Conservation (phyloP, 1,284 basidiomycete species). For the Sanghuangporus baumii region DNA sequence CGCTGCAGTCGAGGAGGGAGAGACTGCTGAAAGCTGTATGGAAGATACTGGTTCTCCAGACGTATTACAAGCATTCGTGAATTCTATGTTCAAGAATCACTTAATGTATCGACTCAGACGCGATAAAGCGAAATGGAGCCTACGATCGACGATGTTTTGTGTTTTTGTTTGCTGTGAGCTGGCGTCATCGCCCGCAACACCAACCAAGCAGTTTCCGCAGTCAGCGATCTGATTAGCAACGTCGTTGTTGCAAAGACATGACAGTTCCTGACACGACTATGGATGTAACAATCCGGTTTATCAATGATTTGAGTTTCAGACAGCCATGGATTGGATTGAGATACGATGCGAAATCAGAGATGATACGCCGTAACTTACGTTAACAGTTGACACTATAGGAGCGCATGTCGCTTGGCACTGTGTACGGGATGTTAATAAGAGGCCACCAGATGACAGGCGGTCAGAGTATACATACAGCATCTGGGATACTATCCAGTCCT, state of each 20-base stretch:
- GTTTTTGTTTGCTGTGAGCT: background rate
- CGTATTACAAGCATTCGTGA: constrained; percentile 13
- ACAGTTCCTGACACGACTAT: constrained; percentile 10
- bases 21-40: constrained; percentile 10
- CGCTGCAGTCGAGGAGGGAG: constrained; percentile 1
- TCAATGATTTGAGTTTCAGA: background rate
- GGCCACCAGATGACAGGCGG: background rate
- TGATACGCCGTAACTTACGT: background rate
- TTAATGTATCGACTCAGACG: background rate
- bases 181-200: background rate
- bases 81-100: background rate
- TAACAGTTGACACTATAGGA: constrained; percentile 2
- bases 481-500: constrained; percentile 1
- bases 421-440: background rate
- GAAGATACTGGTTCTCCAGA: constrained; percentile 13
- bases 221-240: constrained; percentile 12
- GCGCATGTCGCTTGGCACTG: constrained; percentile 9
- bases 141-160: constrained; percentile 15
- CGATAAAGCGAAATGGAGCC: background rate
- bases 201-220: constrained; percentile 13
- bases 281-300: background rate
- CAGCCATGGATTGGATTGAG: background rate
- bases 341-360: too few relatives aligned
- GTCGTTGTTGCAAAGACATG: constrained; percentile 12
- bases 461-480: background rate